These are phyloP conservation scores for Neonectria hederae DNA, from an alignment of 2,329 filamentous ascomycete genomes.

Conservation along the genomic window DNA sequence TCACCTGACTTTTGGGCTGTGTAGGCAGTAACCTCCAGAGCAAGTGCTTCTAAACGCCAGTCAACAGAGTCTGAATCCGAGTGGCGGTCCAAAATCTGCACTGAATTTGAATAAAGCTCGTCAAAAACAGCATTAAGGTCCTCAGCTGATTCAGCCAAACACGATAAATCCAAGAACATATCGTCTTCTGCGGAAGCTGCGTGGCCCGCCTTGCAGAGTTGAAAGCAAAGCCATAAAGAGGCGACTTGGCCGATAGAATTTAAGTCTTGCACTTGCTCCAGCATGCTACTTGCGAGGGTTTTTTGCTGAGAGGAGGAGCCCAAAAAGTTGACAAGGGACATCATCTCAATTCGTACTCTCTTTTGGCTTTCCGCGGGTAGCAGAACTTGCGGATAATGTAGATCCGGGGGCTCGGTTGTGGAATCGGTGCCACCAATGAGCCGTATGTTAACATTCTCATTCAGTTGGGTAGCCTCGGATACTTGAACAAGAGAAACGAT, in stretches of 20 bases:
- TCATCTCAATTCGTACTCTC: constrained; percentile 65
- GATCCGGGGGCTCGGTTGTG: constrained; percentile 19
- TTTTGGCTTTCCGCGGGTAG: constrained; percentile 73
- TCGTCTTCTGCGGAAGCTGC: constrained; percentile 65
- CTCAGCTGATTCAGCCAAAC: constrained; percentile 48
- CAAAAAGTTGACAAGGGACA: constrained; percentile 64
- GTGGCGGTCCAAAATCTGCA: constrained; percentile 67
- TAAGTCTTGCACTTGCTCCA: constrained; percentile 69
- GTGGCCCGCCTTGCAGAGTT: constrained; percentile 70
- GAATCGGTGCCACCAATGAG: constrained; percentile 38
- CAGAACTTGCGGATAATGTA: constrained; percentile 68
- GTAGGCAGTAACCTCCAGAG: constrained; percentile 82
- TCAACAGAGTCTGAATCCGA: constrained; percentile 62
- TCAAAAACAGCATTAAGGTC: constrained; percentile 61
- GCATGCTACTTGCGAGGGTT: constrained; percentile 70
- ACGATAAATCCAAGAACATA: constrained; percentile 69
- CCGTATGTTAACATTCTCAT: constrained; percentile 38
- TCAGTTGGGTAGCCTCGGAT: constrained; percentile 28
- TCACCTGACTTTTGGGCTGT: constrained; percentile 73
- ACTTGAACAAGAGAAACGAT: constrained; percentile 57
- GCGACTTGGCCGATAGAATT: constrained; percentile 70
- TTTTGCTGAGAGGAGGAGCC: constrained; percentile 68
- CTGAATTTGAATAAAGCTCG: constrained; percentile 76
- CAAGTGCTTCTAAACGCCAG: constrained; percentile 80
- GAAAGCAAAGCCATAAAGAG: constrained; percentile 82